Base-by-base conservation (phyloP, 352 stramenopile species). In the Thalassiosira livingstoniorum region DNA sequence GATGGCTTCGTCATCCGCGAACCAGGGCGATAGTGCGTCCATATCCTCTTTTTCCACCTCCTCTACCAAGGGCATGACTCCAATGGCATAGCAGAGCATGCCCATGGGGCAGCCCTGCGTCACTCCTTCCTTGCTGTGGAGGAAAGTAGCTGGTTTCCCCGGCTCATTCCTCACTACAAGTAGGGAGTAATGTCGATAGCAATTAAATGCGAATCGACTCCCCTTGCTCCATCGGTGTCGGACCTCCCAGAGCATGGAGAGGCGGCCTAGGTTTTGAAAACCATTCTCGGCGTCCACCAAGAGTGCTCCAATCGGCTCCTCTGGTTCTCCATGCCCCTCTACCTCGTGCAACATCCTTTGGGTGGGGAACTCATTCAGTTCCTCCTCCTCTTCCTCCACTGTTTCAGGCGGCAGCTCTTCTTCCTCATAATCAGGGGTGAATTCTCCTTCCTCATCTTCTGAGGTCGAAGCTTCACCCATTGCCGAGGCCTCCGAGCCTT, bases 51-150 rank as follows among this genome's bases (percentile, higher is more conserved):
- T 18, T 25, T 60, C 37, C 5, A 85, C 54, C 5, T 57, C 32
- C 25, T 61, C 25, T 1, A 53, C 35, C 15, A 85, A 51, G 15
- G 78, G 78, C 3, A 78, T 39, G 5, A 81, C 13, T 4, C 37
- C 39, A 34, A 85, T 32, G 0, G 70, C 71, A 68, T 81, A 81
- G 2, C 73, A 55, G 15, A 75, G 42, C 70, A 81, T 81, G 2
- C 42, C 54, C 18, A 85, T 15, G 3, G 35, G 64, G 37, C 78
- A 63, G 2, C 78, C 65, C 47, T 85, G 71, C 0, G 78, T 72
- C 3, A 76, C 55, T 2, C 74, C 64, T 54, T 75, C 74, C 55
- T 69, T 42, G 51, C n/a, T 58, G 11, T n/a, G 27, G 11, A 58
- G 47, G 11, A 58, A 29, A 29, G 5, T 61, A 23, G 31, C 3